phyloP scores from a whole-genome alignment of 768 basidiomycete genomes.

The Kwoniella dendrophila region DNA sequence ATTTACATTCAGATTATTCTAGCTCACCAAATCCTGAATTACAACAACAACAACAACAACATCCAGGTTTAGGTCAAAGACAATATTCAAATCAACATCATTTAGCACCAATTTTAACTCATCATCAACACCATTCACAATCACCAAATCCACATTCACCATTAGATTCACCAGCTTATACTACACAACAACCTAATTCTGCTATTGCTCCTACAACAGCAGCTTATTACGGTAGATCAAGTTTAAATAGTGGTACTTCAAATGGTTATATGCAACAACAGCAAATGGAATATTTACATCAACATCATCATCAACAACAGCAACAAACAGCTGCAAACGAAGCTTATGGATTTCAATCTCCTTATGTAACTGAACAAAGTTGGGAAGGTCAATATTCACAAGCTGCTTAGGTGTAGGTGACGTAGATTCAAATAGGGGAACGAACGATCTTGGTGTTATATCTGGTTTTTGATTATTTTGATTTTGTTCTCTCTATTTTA shows the following conservation, averaged over 20 bases:
- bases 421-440: too few relatives aligned
- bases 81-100: constrained; percentile 25
- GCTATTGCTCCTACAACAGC: background rate
- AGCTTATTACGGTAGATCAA: constrained; percentile 21
- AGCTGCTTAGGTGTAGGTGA: too few relatives aligned
- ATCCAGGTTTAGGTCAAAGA: constrained; percentile 10
- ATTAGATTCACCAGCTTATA: constrained; percentile 28
- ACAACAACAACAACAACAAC: constrained; percentile 13
- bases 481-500: too few relatives aligned
- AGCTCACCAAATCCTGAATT: constrained; percentile 37
- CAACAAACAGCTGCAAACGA: constrained; percentile 20
- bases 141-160: constrained; percentile 22
- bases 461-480: too few relatives aligned
- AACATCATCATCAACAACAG: constrained; percentile 28
- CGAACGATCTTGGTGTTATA: too few relatives aligned
- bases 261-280: constrained; percentile 37
- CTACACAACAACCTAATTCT: constrained; percentile 17
- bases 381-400: constrained; percentile 26
- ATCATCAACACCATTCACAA: background rate
- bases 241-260: background rate
- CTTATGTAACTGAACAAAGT: constrained; percentile 37
- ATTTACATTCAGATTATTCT: constrained; percentile 32
- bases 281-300: constrained; percentile 41
- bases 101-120: constrained; percentile 38
- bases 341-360: constrained; percentile 32